phyloP scores from a whole-genome alignment of 2,329 filamentous ascomycete species.

The Aspergillus melleus region DNA sequence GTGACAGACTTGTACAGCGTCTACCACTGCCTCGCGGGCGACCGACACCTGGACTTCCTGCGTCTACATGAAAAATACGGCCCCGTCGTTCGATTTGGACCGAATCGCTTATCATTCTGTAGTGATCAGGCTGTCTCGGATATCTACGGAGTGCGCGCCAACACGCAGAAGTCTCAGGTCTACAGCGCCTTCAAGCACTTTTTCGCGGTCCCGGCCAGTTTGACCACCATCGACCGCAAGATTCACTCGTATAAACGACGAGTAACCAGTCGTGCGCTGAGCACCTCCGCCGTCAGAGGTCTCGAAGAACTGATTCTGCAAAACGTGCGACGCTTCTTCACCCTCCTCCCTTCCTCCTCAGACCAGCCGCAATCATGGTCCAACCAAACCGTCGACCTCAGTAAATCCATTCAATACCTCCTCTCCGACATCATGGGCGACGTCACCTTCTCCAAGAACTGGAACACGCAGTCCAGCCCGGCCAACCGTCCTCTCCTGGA shows the following conservation, averaged over 20 bases:
- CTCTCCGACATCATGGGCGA: neutral
- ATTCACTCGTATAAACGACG: neutral
- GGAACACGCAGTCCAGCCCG: neutral
- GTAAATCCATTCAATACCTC: neutral
- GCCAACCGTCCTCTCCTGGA: neutral
- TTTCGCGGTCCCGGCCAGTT: neutral
- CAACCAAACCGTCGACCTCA: neutral
- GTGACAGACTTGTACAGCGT: slow-evolving; percentile 13
- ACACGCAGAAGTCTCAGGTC: neutral
- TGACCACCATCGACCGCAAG: neutral
- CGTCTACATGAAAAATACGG: slow-evolving; percentile 9
- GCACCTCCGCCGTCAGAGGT: neutral
- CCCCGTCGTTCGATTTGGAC: neutral
- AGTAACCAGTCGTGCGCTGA: neutral
- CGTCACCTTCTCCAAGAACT: neutral
- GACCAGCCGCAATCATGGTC: neutral
- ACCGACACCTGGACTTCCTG: slow-evolving; percentile 31
- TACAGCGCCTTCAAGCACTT: neutral
- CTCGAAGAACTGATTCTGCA: neutral
- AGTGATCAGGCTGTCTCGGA: neutral
- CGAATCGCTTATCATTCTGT: neutral
- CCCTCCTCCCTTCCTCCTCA: neutral
- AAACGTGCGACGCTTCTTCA: neutral
- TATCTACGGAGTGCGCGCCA: neutral
- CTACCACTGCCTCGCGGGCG: slow-evolving; percentile 22